A percentile compares a stretch with the other conserved stretches of the same genome.
Conservation (phyloP, 2,329 filamentous ascomycete species). For the Chaetomium sp. region DNA sequence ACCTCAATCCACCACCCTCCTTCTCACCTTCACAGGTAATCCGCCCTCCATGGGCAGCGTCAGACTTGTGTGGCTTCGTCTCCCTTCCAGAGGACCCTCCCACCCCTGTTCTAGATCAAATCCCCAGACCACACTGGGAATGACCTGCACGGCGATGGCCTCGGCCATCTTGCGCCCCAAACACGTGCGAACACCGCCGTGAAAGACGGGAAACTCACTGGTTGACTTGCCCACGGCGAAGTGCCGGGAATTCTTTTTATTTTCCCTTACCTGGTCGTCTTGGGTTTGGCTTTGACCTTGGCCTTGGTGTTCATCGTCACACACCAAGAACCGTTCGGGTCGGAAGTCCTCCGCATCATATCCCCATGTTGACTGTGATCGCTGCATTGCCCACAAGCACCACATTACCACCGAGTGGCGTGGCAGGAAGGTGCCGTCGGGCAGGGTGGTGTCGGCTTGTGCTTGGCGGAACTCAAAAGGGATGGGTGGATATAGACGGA, state of each 20-base stretch:
- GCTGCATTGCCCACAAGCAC: conserved; percentile 59
- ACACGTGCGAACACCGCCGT: conserved; percentile 55
- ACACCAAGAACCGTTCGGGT: conserved; percentile 49
- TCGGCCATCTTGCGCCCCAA: conserved; percentile 61
- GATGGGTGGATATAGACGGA: conserved; percentile 57
- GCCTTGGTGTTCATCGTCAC: conserved; percentile 26
- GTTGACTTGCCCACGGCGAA: conserved; percentile 38
- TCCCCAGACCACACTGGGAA: conserved; percentile 40
- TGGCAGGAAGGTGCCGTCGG: conserved; percentile 55
- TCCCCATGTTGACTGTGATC: conserved; percentile 51
- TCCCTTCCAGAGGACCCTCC: conserved; percentile 31
- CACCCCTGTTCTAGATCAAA: conserved; percentile 47
- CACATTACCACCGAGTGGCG: conserved; percentile 50
- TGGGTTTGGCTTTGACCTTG: background rate
- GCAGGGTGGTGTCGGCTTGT: conserved; percentile 44
- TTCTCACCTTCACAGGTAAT: conserved; percentile 40
- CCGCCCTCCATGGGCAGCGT: conserved; percentile 60
- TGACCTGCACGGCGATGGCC: conserved; percentile 49
- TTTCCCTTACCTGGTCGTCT: conserved; percentile 14
- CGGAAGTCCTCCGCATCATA: conserved; percentile 48
- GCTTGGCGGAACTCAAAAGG: conserved; percentile 61
- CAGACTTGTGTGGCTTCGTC: conserved; percentile 53
- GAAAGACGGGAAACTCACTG: conserved; percentile 58
- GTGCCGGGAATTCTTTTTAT: background rate
- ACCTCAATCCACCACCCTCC: background rate